Evolutionary conservation across 805 yeast genomes (phyloP).

Genomic region (Metschnikowia aberdeeniae): DNA sequence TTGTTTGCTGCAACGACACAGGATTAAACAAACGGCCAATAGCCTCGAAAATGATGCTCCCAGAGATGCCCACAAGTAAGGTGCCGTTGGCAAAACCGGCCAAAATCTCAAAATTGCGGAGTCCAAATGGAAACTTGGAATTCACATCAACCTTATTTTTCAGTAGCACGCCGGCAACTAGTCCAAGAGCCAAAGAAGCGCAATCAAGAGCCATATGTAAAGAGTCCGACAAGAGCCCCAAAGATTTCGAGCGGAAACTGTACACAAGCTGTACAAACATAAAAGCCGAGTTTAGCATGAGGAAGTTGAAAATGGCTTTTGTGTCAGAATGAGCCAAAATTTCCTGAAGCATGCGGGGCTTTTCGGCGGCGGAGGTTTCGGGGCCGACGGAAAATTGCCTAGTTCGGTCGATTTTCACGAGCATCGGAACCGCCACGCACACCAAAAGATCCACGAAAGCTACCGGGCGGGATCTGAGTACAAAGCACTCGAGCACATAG

Average conservation of each 20-base stretch:
- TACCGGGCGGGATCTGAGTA: slow-evolving; percentile 7
- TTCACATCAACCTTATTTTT: slow-evolving; percentile 44
- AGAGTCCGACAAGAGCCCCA: slow-evolving; percentile 89
- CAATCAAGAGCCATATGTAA: slow-evolving; percentile 97
- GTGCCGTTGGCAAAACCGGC: slow-evolving; percentile 97
- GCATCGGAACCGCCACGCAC: slow-evolving; percentile 9
- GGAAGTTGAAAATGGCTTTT: slow-evolving; percentile 80
- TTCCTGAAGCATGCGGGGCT: slow-evolving; percentile 25
- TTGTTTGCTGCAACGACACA: slow-evolving; percentile 69
- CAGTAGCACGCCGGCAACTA: slow-evolving; percentile 69
- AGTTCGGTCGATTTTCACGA: slow-evolving; percentile 10
- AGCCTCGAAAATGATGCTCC: slow-evolving; percentile 84
- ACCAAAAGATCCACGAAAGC: slow-evolving; percentile 6
- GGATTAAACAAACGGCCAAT: slow-evolving; percentile 77
- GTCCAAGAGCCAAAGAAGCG: slow-evolving; percentile 81
- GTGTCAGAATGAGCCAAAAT: slow-evolving; percentile 54
- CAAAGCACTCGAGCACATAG: slow-evolving; percentile 15
- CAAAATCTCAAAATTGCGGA: slow-evolving; percentile 78
- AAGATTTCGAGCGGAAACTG: slow-evolving; percentile 86
- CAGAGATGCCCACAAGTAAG: slow-evolving; percentile 79
- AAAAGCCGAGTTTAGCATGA: slow-evolving; percentile 80
- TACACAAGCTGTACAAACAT: slow-evolving; percentile 92
- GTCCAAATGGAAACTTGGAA: slow-evolving; percentile 80
- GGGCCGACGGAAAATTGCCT: not conserved
- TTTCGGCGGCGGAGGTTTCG: not conserved